Base-by-base conservation (phyloP, 768 basidiomycete genomes). In the Cytidiella melzeri region DNA sequence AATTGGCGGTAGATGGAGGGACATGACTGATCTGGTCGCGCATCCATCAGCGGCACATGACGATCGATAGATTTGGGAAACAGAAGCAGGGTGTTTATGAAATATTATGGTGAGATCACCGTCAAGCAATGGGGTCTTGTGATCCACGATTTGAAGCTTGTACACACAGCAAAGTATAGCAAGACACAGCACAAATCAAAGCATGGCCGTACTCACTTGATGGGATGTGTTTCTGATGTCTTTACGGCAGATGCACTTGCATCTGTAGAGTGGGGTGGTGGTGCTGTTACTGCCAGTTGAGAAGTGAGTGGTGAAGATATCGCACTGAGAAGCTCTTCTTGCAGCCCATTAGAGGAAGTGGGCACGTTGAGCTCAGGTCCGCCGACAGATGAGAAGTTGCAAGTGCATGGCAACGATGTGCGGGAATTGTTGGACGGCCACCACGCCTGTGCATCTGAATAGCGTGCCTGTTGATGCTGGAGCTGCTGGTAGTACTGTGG, bases 181-280 rank as follows among this genome's bases (percentile, higher is more conserved):
- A n/a, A n/a, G n/a, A n/a, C n/a, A n/a, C n/a, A n/a, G n/a, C n/a
- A n/a, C n/a, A n/a, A n/a, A n/a, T n/a, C n/a, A n/a, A n/a, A n/a
- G n/a, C n/a, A n/a, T n/a, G n/a, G n/a, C n/a, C n/a, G n/a, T n/a
- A 36, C 21, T 36, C 24, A 26, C 46, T 36, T 48, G 18, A 27
- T 15, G 15, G 43, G 18, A 40, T 38, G 27, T 18, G 18, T 43
- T 2, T 45, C n/a, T 4, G 69, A 77, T 45, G 53, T 88, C 87
- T 91, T 89, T 61, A 94, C 87, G 5, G 91, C 90, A 65, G 92
- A 90, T 0, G 84, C 77, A 88, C 92, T 60, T 88, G 92, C 50
- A 83, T 50, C 51, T 45, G 57, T 19, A 45, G 20, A 38, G 56
- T 18, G 23, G 47, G 46, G 38, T 52, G 13, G 47, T 56, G 72